A percentile compares a stretch with the other conserved stretches of the same genome.
phyloP scores from a whole-genome alignment of 1,139 yeast species.

The Kluyveromyces sp. region DNA sequence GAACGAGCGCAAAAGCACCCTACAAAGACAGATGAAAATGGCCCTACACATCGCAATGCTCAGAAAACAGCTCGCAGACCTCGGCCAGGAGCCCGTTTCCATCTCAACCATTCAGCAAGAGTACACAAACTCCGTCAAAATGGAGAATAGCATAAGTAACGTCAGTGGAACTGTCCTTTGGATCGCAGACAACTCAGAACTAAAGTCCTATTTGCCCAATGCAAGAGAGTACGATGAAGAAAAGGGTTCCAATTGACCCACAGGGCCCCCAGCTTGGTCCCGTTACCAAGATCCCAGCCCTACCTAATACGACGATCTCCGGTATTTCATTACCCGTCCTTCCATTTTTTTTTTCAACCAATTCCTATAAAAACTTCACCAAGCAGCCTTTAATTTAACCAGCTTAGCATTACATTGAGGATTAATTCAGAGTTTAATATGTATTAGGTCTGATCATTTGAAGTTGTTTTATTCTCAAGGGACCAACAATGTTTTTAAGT shows the following conservation, averaged over 20 bases:
- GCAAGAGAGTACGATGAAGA: constrained; percentile 45
- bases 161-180: constrained; percentile 50
- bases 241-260: no score
- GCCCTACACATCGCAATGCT: constrained; percentile 56
- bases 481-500: constrained; percentile 59
- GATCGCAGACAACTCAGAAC: constrained; percentile 46
- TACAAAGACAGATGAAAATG: constrained; percentile 52
- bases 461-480: constrained; percentile 3
- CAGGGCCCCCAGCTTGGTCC: no score
- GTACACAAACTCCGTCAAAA: constrained; percentile 48
- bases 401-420: background rate
- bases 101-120: constrained; percentile 46
- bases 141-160: constrained; percentile 47
- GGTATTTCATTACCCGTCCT: background rate
- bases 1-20: constrained; percentile 41
- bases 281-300: no score
- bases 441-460: background rate
- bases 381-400: background rate
- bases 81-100: constrained; percentile 45
- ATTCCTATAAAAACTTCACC: background rate
- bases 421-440: background rate
- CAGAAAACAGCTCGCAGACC: constrained; percentile 47
- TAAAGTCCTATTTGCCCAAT: constrained; percentile 48
- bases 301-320: background rate
- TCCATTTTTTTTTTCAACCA: background rate